A percentile compares a stretch with the other conserved stretches of the same genome.
phyloP scores from a whole-genome alignment of 805 yeast genomes.

The Yarrowia sp. region DNA sequence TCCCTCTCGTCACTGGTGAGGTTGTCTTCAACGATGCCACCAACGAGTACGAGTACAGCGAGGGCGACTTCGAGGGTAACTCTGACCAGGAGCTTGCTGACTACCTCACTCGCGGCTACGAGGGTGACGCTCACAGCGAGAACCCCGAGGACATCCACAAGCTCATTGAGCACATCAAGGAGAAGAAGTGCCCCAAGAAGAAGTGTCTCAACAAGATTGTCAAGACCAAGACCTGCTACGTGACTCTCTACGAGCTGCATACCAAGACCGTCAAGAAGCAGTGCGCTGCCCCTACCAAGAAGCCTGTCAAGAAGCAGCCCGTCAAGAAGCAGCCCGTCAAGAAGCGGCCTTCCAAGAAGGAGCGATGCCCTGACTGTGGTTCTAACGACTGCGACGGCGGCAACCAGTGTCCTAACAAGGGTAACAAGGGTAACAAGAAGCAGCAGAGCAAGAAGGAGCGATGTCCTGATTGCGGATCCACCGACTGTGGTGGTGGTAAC shows the following conservation, averaged over 20 bases:
- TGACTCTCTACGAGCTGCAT: conserved; percentile 4
- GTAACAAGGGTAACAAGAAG: conserved; percentile 68
- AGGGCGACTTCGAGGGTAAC: conserved; percentile 24
- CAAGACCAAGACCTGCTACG: conserved; percentile 12
- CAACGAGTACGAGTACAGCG: conserved; percentile 11
- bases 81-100: conserved; percentile 1
- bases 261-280: conserved; percentile 6
- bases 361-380: conserved; percentile 16
- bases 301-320: not conserved
- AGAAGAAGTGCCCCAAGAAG: conserved; percentile 23
- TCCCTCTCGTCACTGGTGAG: not conserved
- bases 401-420: conserved; percentile 7
- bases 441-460: conserved; percentile 12
- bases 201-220: conserved; percentile 9
- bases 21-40: not conserved
- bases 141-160: conserved; percentile 11
- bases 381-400: not conserved
- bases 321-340: not conserved
- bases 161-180: conserved; percentile 15
- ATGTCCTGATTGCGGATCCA: not conserved
- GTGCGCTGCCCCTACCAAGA: not conserved
- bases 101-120: not conserved
- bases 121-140: conserved; percentile 10
- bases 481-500: no score
- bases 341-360: not conserved